Percentiles rank a stretch among this genome's conserved stretches.
Conservation (phyloP, 139 green algal species). For the Picochlorum sp. region DNA sequence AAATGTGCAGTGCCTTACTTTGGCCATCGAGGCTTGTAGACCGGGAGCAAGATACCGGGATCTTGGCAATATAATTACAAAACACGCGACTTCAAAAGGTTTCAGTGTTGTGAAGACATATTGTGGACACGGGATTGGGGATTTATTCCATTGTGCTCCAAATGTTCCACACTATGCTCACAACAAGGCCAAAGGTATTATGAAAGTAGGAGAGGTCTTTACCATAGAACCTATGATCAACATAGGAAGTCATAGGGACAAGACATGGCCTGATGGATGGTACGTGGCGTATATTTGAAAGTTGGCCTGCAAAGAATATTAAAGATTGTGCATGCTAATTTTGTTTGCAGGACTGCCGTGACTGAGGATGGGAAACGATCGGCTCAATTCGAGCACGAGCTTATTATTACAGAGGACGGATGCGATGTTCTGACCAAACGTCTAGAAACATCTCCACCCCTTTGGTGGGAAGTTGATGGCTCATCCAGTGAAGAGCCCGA, state of each 20-base stretch:
- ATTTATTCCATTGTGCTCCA: constrained; percentile 95
- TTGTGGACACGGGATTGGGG: constrained; percentile 93
- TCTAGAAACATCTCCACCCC: constrained; percentile 54
- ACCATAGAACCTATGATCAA: constrained; percentile 99
- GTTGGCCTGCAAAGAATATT: neutral
- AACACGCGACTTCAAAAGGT: constrained; percentile 44
- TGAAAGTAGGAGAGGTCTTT: constrained; percentile 81
- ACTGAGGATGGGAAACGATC: constrained; percentile 78
- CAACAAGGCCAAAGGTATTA: constrained; percentile 86
- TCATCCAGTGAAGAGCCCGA: neutral
- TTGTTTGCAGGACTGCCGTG: constrained; percentile 73
- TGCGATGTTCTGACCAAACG: constrained; percentile 72
- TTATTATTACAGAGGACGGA: constrained; percentile 74
- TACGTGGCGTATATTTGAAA: too few relatives aligned
- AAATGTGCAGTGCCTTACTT: constrained; percentile 70
- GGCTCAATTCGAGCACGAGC: constrained; percentile 92
- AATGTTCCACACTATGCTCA: constrained; percentile 92
- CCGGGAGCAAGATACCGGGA: constrained; percentile 85
- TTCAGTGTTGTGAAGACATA: constrained; percentile 82
- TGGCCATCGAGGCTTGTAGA: constrained; percentile 73
- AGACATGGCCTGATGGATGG: constrained; percentile 94
- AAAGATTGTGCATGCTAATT: too few relatives aligned
- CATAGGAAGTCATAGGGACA: constrained; percentile 55
- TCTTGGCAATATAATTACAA: constrained; percentile 78
- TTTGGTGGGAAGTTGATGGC: constrained; percentile 56